These are phyloP conservation scores for Sugiyamaella smithiae DNA, from an alignment of 805 yeast genomes.

Conservation along the genomic window DNA sequence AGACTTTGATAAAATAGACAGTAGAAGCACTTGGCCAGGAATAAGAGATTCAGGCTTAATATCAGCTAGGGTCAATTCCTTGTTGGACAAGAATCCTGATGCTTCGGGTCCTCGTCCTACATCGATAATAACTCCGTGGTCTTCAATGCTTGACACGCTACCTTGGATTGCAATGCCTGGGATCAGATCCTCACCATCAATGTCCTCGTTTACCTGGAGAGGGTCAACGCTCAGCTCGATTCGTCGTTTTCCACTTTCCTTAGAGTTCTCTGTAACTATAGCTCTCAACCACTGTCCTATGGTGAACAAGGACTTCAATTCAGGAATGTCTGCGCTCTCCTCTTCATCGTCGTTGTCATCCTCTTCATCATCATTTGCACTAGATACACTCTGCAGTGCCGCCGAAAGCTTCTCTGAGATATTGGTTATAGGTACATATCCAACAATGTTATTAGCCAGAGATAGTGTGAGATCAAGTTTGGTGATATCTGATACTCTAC, in stretches of 20 bases:
- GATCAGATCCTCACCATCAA: conserved; percentile 52
- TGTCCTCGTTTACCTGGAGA: conserved; percentile 55
- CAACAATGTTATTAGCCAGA: conserved; percentile 76
- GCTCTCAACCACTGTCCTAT: conserved; percentile 89
- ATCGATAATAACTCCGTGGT: conserved; percentile 81
- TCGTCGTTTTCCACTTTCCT: conserved; percentile 50
- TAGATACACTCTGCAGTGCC: conserved; percentile 52
- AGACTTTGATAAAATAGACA: conserved; percentile 50
- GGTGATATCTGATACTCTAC: conserved; percentile 64
- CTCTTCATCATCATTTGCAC: conserved; percentile 36
- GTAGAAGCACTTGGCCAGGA: conserved; percentile 69
- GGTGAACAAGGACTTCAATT: conserved; percentile 50
- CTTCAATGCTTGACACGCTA: conserved; percentile 77
- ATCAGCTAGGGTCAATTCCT: conserved; percentile 49
- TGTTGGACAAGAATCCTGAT: conserved; percentile 73
- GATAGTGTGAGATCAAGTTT: conserved; percentile 65
- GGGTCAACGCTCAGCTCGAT: conserved; percentile 76
- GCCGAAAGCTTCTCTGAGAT: conserved; percentile 62
- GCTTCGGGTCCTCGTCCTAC: conserved; percentile 52
- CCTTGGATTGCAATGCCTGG: conserved; percentile 70
- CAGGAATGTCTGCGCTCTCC: conserved; percentile 45
- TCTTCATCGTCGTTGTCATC: conserved; percentile 42
- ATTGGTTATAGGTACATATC: conserved; percentile 71
- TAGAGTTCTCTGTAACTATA: conserved; percentile 57
- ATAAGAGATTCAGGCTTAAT: conserved; percentile 38